Conservation (phyloP, 371 early-diverging fungal genomes). For the Mucor racemosus region DNA sequence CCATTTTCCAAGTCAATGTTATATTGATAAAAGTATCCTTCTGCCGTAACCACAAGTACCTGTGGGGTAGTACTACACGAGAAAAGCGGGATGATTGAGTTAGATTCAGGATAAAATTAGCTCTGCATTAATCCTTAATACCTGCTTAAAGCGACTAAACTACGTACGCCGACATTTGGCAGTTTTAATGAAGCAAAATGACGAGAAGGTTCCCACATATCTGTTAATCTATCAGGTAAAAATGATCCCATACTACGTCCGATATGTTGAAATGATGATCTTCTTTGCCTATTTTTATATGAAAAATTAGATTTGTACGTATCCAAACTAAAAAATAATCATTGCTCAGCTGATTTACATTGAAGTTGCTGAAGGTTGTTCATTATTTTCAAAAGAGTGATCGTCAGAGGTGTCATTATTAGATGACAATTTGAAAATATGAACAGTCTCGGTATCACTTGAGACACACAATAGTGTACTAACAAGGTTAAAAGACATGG, state of each 20-base stretch:
- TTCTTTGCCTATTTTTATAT: neutral
- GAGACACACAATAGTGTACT: conserved; percentile 85
- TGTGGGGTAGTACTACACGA: conserved; percentile 67
- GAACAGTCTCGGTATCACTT: conserved; percentile 93
- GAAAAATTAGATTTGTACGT: neutral
- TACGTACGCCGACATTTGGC: conserved; percentile 78
- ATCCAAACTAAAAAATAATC: neutral
- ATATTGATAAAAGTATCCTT: conserved; percentile 91
- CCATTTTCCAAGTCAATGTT: conserved; percentile 89
- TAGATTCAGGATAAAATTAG: too few relatives aligned
- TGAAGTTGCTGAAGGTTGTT: neutral
- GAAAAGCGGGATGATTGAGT: too few relatives aligned
- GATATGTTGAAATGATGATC: conserved; percentile 9
- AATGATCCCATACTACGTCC: conserved; percentile 70
- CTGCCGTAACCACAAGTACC: conserved; percentile 89
- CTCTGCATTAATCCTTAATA: conserved; percentile 18
- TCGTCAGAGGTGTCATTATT: conserved; percentile 4
- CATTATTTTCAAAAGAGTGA: neutral
- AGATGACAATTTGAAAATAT: conserved; percentile 79
- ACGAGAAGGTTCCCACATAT: conserved; percentile 93
- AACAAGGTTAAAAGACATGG: conserved; percentile 85
- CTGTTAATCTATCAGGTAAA: conserved; percentile 85
- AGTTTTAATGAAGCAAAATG: conserved; percentile 93
- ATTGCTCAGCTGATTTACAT: neutral
- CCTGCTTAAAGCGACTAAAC: conserved; percentile 82